phyloP scores from a whole-genome alignment of 2,329 filamentous ascomycete genomes.

The Sphaerostilbella broomeana region DNA sequence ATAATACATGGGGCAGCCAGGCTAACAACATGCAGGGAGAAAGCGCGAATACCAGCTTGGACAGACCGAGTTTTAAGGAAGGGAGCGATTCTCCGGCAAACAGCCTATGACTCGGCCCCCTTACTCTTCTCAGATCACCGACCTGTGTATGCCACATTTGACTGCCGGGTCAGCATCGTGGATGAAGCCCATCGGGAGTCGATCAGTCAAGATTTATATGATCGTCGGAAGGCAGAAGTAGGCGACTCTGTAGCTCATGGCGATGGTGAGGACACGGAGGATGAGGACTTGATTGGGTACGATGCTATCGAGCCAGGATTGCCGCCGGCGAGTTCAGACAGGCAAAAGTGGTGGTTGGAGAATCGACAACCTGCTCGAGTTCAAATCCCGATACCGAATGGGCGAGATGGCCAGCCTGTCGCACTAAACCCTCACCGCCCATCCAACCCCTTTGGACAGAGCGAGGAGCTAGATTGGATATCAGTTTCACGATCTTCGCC shows the following conservation, averaged over 20 bases:
- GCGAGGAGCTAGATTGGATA: conserved; percentile 80
- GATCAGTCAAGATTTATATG: conserved; percentile 70
- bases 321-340: conserved; percentile 60
- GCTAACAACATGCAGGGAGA: conserved; percentile 55
- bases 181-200: conserved; percentile 66
- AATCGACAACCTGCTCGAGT: conserved; percentile 71
- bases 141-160: conserved; percentile 88
- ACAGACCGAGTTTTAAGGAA: conserved; percentile 89
- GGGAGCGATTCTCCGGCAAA: conserved; percentile 74
- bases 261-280: conserved; percentile 53
- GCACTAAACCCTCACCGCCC: conserved; percentile 66
- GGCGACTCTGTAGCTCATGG: conserved; percentile 54
- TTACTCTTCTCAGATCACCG: conserved; percentile 90
- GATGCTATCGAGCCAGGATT: conserved; percentile 76
- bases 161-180: conserved; percentile 74
- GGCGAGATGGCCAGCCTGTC: conserved; percentile 44
- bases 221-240: conserved; percentile 58
- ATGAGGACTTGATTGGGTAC: conserved; percentile 76
- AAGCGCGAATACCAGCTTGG: conserved; percentile 92
- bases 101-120: conserved; percentile 74
- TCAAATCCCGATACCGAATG: conserved; percentile 56
- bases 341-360: conserved; percentile 65
- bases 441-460: conserved; percentile 73
- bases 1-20: not conserved
- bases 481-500: conserved; percentile 50